Evolutionary conservation across 2,329 filamentous ascomycete genomes (phyloP).

Genomic region (Diaporthe humulicola): DNA sequence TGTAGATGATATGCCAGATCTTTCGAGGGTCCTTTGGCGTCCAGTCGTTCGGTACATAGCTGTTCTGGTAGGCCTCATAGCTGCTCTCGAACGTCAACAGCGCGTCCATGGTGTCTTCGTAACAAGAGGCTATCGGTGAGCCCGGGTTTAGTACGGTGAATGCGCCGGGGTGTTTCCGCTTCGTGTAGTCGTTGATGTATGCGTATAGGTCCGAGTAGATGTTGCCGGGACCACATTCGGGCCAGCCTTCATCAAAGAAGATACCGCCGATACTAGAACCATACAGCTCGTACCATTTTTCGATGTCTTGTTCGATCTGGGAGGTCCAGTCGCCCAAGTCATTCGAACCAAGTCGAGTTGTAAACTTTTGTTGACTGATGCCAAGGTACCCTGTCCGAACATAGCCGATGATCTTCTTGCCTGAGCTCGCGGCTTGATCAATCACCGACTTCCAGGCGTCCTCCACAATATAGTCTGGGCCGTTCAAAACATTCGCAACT

Average conservation of each 20-base stretch:
- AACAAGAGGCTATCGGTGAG: background rate
- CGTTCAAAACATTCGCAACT: background rate
- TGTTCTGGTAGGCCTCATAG: background rate
- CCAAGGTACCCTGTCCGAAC: background rate
- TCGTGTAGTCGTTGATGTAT: background rate
- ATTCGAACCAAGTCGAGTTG: background rate
- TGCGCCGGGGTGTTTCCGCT: background rate
- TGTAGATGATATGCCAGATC: background rate
- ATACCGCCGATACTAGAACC: background rate
- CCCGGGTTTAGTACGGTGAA: background rate
- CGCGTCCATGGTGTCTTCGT: background rate
- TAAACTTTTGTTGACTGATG: background rate
- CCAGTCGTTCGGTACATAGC: background rate
- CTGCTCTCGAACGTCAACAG: background rate
- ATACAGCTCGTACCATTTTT: background rate
- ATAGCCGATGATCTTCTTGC: background rate
- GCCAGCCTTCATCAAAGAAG: background rate
- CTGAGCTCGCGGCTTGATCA: background rate
- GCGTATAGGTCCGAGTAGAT: background rate
- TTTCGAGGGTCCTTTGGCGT: background rate
- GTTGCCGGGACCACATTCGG: slow-evolving; percentile 17
- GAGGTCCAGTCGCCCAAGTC: background rate
- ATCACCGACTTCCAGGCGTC: background rate
- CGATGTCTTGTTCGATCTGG: background rate
- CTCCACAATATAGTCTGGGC: background rate